phyloP scores from a whole-genome alignment of 345 rosid genomes.

The Nephelium lappaceum region DNA sequence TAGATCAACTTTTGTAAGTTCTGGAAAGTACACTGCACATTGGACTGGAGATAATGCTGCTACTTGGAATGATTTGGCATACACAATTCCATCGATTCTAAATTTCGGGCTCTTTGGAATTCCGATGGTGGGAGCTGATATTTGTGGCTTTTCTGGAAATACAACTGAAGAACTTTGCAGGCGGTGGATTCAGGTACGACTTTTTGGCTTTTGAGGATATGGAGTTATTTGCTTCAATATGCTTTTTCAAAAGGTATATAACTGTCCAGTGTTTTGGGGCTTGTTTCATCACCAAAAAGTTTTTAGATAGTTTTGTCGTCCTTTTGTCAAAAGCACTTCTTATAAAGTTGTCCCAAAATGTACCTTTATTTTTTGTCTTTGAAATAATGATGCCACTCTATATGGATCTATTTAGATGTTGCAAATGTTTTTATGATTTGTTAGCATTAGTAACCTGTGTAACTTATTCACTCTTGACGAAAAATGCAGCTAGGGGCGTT shows the following conservation, averaged over 20 bases:
- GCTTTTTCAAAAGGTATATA: neutral
- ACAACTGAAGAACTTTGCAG: conserved; percentile 3
- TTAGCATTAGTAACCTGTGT: neutral
- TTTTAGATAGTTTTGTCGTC: too few relatives aligned
- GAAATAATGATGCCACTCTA: neutral
- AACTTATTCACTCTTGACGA: neutral
- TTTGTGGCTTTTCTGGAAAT: neutral
- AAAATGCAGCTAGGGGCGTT: neutral
- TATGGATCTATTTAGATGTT: neutral
- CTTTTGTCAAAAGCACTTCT: too few relatives aligned
- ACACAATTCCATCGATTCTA: conserved; percentile 1
- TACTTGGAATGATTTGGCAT: conserved; percentile 1
- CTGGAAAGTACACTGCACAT: neutral
- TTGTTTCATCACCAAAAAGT: too few relatives aligned
- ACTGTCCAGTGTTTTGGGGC: too few relatives aligned
- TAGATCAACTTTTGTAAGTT: neutral
- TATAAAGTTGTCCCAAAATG: too few relatives aligned
- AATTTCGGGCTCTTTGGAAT: neutral
- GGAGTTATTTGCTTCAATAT: neutral
- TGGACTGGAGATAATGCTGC: conserved; percentile 8
- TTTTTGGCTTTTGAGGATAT: neutral
- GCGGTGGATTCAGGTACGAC: neutral
- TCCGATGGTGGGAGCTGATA: conserved; percentile 6
- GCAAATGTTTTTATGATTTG: neutral
- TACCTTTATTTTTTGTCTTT: too few relatives aligned